These are phyloP conservation scores for Paecilomyces formosus DNA, from an alignment of 2,329 filamentous ascomycete genomes.

Conservation along the genomic window DNA sequence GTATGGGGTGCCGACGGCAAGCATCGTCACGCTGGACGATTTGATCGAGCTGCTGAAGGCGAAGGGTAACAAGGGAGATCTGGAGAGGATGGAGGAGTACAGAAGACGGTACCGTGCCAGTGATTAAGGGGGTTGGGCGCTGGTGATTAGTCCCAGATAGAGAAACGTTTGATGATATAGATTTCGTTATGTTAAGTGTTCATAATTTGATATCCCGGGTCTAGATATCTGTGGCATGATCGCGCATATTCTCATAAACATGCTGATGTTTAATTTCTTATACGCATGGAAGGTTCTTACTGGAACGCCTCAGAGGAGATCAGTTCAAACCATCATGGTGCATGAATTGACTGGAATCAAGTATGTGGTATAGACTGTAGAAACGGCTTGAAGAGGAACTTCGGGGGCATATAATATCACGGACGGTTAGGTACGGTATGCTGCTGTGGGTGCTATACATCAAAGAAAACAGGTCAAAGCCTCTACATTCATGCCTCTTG, in stretches of 20 bases:
- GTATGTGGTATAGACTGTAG: background rate
- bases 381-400: background rate
- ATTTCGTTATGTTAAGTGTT: background rate
- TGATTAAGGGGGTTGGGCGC: conserved; percentile 11
- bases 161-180: background rate
- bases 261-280: background rate
- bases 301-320: background rate
- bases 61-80: conserved; percentile 52
- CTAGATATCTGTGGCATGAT: background rate
- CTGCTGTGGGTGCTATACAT: background rate
- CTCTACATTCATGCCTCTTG: conserved; percentile 9
- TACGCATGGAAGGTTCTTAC: background rate
- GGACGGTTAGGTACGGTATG: background rate
- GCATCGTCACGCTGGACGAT: conserved; percentile 75
- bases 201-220: too few relatives aligned
- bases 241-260: background rate
- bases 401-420: background rate
- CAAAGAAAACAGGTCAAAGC: background rate
- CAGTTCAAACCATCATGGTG: background rate
- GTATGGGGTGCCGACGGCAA: conserved; percentile 69
- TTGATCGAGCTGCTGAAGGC: conserved; percentile 60
- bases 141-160: background rate
- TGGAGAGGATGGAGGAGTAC: conserved; percentile 62
- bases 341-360: background rate
- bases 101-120: conserved; percentile 34